Percentiles rank a stretch among this genome's conserved stretches.
Conservation (phyloP, 139 green algal genomes). For the Chlamydomonas eustigma region DNA sequence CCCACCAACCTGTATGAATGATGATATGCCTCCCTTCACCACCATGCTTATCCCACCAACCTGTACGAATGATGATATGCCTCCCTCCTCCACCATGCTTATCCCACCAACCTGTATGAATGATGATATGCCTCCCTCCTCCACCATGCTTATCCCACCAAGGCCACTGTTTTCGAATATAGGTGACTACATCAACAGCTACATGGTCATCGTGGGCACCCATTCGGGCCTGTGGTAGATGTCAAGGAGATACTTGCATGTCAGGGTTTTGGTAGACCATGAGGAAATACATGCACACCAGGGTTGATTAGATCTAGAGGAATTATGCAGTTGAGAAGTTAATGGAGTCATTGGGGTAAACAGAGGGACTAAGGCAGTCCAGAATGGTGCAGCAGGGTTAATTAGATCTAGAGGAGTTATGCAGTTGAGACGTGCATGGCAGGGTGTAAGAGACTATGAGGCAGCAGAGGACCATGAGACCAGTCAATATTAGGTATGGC, state of each 20-base stretch:
- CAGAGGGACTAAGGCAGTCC: no score
- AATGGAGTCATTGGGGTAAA: no score
- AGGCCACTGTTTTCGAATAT: constrained; percentile 23
- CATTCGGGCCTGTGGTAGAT: not conserved
- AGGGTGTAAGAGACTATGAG: no score
- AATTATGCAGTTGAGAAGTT: no score
- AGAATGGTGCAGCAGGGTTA: no score
- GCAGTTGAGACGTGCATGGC: no score
- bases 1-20: constrained; percentile 25
- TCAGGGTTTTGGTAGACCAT: not conserved
- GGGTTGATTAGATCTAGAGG: no score
- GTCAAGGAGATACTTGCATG: not conserved
- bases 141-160: constrained; percentile 21
- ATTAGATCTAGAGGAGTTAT: no score
- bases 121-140: constrained; percentile 23
- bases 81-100: constrained; percentile 10
- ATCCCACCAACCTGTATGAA: constrained; percentile 29
- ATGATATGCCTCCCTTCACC: constrained; percentile 25
- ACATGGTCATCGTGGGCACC: not conserved
- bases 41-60: constrained; percentile 20
- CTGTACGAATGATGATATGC: constrained; percentile 26
- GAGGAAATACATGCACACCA: not conserved
- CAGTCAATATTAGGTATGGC: no score
- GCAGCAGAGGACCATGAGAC: no score
- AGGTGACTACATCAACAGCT: constrained; percentile 12